Base-by-base conservation (phyloP, 2,329 filamentous ascomycete species). In the Akanthomyces lecanii region DNA sequence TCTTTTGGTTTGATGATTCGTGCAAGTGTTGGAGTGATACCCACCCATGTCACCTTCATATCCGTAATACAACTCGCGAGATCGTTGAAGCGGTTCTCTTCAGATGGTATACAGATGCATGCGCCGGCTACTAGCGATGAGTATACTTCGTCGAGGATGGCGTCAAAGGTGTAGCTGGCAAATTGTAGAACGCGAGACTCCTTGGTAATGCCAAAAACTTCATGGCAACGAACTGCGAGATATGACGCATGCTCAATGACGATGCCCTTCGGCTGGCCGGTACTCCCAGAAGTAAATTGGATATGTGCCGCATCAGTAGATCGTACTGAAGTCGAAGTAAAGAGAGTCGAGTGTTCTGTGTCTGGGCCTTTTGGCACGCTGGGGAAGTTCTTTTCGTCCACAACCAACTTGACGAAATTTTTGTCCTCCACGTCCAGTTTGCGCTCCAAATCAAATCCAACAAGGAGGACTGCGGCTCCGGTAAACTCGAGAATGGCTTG, bases 201-300 rank as follows among this genome's bases (percentile, higher is more conserved):
- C 10, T 21, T 18, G 11, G 36, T 44, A 5, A 61, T 53, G 11
- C 59, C 59, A 6, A 54, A 28, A 4, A 50, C 11, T 23, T 50
- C 47, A 23, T 45, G 44, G 25, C 18, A n/a, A 45, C 42, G 25
- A 11, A 30, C 47, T 5, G 47, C 47, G 16, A 50, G 47, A 28
- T 28, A 28, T 6, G 47, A 50, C n/a, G 25, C 38, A 23, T 67
- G 66, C n/a, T 65, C 63, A 36, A 65, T 44, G 12, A 65, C 51
- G 11, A 66, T 12, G 56, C 69, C 69, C 12, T 70, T 70, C 0
- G 69, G 68, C 4, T 61, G 58, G 0, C 67, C 69, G 0, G 68
- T 70, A 18, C 64, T 69, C 1, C 69, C 68, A 0, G 68, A 70
- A 0, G 68, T 70, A 23, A 70, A 70, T 1, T 69, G 59, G 4